Evolutionary conservation across 2,329 filamentous ascomycete species (phyloP).

Genomic region (Paraconiothyrium brasiliense): DNA sequence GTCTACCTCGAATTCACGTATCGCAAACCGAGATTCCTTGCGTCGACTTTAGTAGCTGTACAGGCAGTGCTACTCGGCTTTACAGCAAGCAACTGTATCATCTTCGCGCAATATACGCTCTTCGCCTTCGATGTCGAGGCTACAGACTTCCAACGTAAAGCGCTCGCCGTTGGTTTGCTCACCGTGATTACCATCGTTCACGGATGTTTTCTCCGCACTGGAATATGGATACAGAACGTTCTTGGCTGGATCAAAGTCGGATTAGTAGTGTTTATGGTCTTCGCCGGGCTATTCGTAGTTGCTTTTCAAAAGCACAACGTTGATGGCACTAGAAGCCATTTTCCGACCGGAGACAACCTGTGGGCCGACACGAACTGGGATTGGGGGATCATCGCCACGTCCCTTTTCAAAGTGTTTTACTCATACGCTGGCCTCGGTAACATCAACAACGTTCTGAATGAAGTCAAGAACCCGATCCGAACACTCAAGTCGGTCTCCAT

Average conservation of each 20-base stretch:
- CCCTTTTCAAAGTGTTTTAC: constrained; percentile 73
- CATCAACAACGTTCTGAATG: constrained; percentile 75
- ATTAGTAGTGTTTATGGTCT: constrained; percentile 50
- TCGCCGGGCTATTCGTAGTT: constrained; percentile 50
- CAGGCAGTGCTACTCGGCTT: constrained; percentile 72
- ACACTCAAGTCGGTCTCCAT: constrained; percentile 71
- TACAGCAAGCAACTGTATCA: constrained; percentile 74
- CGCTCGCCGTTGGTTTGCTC: constrained; percentile 55
- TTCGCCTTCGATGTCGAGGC: constrained; percentile 66
- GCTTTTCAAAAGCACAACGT: constrained; percentile 33
- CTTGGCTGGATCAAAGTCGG: constrained; percentile 53
- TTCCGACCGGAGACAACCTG: constrained; percentile 60
- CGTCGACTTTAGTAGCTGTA: constrained; percentile 70
- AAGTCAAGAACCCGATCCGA: constrained; percentile 73
- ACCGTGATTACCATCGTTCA: constrained; percentile 51
- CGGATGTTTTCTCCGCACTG: constrained; percentile 48
- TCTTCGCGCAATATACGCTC: constrained; percentile 72
- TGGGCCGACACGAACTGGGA: constrained; percentile 75
- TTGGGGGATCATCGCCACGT: constrained; percentile 72
- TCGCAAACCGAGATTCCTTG: constrained; percentile 69
- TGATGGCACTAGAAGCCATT: constrained; percentile 31
- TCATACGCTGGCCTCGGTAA: constrained; percentile 74
- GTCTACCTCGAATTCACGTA: constrained; percentile 76
- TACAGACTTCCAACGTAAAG: constrained; percentile 62
- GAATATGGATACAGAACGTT: constrained; percentile 51